Evolutionary conservation across 2,329 filamentous ascomycete genomes (phyloP).

Genomic region (Fusarium verrucosum): DNA sequence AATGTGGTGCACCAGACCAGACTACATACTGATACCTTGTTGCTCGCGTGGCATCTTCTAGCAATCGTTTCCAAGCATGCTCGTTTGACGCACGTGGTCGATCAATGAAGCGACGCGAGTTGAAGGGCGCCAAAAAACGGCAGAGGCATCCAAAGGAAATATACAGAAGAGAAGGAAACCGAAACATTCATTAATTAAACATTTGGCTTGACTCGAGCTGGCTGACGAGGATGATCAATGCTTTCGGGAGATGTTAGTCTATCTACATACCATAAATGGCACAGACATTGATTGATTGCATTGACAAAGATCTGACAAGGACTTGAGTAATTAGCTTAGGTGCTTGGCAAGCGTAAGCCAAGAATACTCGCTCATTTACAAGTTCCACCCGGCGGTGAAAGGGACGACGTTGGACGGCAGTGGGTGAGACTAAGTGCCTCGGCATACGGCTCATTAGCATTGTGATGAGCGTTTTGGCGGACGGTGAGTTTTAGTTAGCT

Average conservation of each 20-base stretch:
- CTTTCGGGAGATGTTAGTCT: not conserved
- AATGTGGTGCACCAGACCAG: slow-evolving; percentile 8
- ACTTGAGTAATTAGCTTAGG: not conserved
- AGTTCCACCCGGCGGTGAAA: not conserved
- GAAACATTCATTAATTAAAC: not conserved
- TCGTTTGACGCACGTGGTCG: slow-evolving; percentile 27
- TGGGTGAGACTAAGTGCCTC: not conserved
- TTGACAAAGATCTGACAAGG: not conserved
- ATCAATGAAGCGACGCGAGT: not conserved
- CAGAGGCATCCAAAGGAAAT: slow-evolving; percentile 5
- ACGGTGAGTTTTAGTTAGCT: slow-evolving; percentile 8
- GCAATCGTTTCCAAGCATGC: slow-evolving; percentile 14
- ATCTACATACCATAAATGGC: too few species aligned
- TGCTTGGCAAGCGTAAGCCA: not conserved
- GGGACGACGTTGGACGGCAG: not conserved
- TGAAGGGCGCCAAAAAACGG: slow-evolving; percentile 2
- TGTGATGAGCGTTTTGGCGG: slow-evolving; percentile 7
- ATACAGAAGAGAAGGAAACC: too few species aligned
- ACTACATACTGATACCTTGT: not conserved
- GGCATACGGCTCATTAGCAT: slow-evolving; percentile 1
- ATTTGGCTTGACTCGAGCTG: not conserved
- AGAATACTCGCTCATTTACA: not conserved
- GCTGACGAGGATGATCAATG: not conserved
- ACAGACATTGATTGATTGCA: not conserved
- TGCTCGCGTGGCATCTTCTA: slow-evolving; percentile 29